These are phyloP conservation scores for Pleurotus platypus DNA, from an alignment of 768 basidiomycete genomes.

Conservation along the genomic window DNA sequence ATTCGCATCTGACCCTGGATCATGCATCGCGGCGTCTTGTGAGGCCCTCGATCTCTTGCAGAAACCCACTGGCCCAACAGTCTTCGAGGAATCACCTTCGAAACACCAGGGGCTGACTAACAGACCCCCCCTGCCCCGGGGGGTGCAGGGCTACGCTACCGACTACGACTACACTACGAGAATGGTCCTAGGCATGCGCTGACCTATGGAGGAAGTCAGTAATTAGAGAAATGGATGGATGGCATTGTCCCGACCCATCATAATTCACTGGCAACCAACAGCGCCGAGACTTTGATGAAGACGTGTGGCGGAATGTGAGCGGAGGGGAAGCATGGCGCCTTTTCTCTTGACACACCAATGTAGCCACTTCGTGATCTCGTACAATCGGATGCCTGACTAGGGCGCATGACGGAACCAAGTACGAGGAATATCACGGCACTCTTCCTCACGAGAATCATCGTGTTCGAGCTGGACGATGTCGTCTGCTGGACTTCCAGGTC, in stretches of 20 bases:
- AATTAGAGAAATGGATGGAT: too few relatives aligned
- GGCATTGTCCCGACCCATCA: too few relatives aligned
- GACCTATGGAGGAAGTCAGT: too few relatives aligned
- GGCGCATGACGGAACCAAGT: slow-evolving; percentile 77
- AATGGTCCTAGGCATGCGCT: too few relatives aligned
- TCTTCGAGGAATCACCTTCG: slow-evolving; percentile 60
- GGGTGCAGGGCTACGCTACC: too few relatives aligned
- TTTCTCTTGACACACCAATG: slow-evolving; percentile 82
- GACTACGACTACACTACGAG: too few relatives aligned
- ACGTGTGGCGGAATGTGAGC: too few relatives aligned
- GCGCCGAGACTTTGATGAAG: too few relatives aligned
- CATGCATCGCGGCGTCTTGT: slow-evolving; percentile 48
- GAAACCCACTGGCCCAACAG: slow-evolving; percentile 61
- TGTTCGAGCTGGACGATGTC: slow-evolving; percentile 50
- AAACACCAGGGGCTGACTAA: too few relatives aligned
- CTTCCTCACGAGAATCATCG: slow-evolving; percentile 67
- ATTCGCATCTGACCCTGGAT: slow-evolving; percentile 52
- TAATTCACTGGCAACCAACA: too few relatives aligned
- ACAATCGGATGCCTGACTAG: slow-evolving; percentile 65
- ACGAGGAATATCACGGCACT: slow-evolving; percentile 65
- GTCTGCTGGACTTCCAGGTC: slow-evolving; percentile 63
- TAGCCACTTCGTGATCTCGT: slow-evolving; percentile 71
- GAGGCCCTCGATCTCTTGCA: slow-evolving; percentile 62
- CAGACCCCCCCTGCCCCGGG: too few relatives aligned
- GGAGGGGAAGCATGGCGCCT: too few relatives aligned